These are phyloP conservation scores for Podaxis rugospora DNA, from an alignment of 768 basidiomycete genomes.

Conservation along the genomic window DNA sequence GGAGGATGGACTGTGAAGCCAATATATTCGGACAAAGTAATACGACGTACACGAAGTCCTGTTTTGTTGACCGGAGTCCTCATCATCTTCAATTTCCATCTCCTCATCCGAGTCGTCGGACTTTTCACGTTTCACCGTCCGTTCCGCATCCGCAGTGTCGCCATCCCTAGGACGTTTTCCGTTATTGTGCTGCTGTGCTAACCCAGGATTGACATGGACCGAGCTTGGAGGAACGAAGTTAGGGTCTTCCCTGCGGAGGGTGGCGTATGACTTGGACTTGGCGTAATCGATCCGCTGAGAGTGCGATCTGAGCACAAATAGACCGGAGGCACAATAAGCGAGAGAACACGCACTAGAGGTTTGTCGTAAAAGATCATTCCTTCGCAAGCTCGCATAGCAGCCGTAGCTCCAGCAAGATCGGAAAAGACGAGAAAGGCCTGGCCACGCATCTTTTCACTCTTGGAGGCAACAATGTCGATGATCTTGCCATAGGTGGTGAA, in stretches of 20 bases:
- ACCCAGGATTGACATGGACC: conserved; percentile 49
- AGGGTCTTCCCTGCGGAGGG: conserved; percentile 72
- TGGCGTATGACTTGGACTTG: conserved; percentile 85
- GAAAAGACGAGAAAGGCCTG: conserved; percentile 96
- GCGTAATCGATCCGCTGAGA: conserved; percentile 87
- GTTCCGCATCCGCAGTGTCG: conserved; percentile 46
- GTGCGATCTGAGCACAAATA: conserved; percentile 6
- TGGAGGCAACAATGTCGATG: conserved; percentile 89
- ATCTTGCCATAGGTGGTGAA: conserved; percentile 94
- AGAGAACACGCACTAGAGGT: conserved; percentile 64
- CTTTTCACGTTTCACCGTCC: conserved; percentile 66
- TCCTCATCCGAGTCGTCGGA: conserved; percentile 63
- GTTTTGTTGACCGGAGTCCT: conserved; percentile 55
- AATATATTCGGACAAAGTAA: conserved; percentile 20
- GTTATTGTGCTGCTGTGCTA: conserved; percentile 28
- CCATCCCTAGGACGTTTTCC: conserved; percentile 70
- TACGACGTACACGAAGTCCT: conserved; percentile 44
- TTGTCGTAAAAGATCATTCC: conserved; percentile 94
- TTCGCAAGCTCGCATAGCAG: conserved; percentile 89
- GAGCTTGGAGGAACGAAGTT: conserved; percentile 72
- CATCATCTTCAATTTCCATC: conserved; percentile 94
- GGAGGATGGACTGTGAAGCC: conserved; percentile 25
- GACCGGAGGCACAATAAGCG: conserved; percentile 6
- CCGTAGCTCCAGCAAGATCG: conserved; percentile 86
- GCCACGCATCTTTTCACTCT: conserved; percentile 81